These are phyloP conservation scores for Hexamita inflata DNA, from an alignment of 208 protist genomes.

Conservation along the genomic window DNA sequence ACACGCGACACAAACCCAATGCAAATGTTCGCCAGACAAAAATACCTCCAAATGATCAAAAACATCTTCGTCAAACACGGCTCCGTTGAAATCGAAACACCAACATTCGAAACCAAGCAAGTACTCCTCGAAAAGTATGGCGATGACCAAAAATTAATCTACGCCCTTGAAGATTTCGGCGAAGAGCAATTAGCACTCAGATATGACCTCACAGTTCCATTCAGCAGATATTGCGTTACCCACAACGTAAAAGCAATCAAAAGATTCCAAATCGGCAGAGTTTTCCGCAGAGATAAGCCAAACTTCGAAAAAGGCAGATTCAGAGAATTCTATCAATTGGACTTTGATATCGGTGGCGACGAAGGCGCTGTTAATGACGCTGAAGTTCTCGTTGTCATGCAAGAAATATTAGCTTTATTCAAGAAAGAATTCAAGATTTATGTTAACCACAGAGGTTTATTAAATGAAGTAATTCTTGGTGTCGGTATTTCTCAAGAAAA, in stretches of 20 bases:
- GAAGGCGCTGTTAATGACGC: slow-evolving; percentile 64
- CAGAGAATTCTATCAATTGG: slow-evolving; percentile 72
- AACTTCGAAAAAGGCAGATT: slow-evolving; percentile 57
- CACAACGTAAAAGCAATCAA: slow-evolving; percentile 57
- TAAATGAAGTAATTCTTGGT: slow-evolving; percentile 57
- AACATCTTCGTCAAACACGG: slow-evolving; percentile 62
- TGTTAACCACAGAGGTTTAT: slow-evolving; percentile 57
- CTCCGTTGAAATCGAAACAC: slow-evolving; percentile 64
- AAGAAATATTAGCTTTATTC: slow-evolving; percentile 56
- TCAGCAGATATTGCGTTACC: slow-evolving; percentile 57
- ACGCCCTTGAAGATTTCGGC: slow-evolving; percentile 64
- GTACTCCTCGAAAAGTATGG: slow-evolving; percentile 68
- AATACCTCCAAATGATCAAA: slow-evolving; percentile 55
- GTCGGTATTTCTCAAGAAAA: slow-evolving; percentile 57
- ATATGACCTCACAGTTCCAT: slow-evolving; percentile 67
- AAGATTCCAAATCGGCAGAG: slow-evolving; percentile 65
- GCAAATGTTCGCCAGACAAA: slow-evolving; percentile 59
- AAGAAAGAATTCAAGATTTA: slow-evolving; percentile 53
- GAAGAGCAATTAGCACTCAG: slow-evolving; percentile 60
- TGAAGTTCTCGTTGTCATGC: slow-evolving; percentile 55
- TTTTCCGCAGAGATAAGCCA: slow-evolving; percentile 65
- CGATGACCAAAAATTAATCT: slow-evolving; percentile 71
- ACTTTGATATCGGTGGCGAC: slow-evolving; percentile 60
- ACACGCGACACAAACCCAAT: slow-evolving; percentile 57
- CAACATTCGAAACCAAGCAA: slow-evolving; percentile 64